Evolutionary conservation across 352 stramenopile genomes (phyloP).

Genomic region (Pythium insidiosum): DNA sequence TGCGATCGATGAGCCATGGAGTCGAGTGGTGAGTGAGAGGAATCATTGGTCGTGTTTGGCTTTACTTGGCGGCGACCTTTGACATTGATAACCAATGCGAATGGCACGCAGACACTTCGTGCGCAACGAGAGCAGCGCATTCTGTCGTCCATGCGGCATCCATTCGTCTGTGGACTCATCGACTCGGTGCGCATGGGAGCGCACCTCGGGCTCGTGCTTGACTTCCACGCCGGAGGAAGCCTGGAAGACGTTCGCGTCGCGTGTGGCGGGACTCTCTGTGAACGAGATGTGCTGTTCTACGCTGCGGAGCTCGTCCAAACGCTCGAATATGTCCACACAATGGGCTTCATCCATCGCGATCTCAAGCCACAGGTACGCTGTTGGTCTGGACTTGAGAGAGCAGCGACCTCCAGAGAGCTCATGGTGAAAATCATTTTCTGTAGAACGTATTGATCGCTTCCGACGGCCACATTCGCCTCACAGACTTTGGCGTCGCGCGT

Average conservation of each 20-base stretch:
- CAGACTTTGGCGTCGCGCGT: conserved; percentile 21
- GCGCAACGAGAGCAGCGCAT: conserved; percentile 20
- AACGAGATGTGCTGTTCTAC: conserved; percentile 36
- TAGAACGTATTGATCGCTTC: conserved; percentile 18
- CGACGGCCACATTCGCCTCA: conserved; percentile 19
- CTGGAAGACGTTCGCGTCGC: conserved; percentile 15
- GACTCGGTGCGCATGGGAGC: conserved; percentile 18
- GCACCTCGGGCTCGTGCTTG: conserved; percentile 19
- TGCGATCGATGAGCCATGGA: conserved; percentile 8
- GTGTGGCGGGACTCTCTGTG: conserved; percentile 7
- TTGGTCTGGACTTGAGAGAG: too few relatives aligned
- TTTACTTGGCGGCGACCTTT: too few relatives aligned
- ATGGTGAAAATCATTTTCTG: too few relatives aligned
- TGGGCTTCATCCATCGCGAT: conserved; percentile 40
- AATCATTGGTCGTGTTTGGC: too few relatives aligned
- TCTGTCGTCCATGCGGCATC: conserved; percentile 18
- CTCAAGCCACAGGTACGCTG: too few relatives aligned
- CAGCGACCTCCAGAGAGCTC: too few relatives aligned
- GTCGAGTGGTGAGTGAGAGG: conserved; percentile 10
- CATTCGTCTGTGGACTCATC: conserved; percentile 20
- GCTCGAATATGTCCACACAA: conserved; percentile 29
- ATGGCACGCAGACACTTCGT: conserved; percentile 12
- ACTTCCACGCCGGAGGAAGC: conserved; percentile 20
- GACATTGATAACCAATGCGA: too few relatives aligned
- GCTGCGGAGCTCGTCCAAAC: conserved; percentile 37